Evolutionary conservation across 2,329 filamentous ascomycete species (phyloP).

Genomic region (Paraphaeosphaeria minitans): DNA sequence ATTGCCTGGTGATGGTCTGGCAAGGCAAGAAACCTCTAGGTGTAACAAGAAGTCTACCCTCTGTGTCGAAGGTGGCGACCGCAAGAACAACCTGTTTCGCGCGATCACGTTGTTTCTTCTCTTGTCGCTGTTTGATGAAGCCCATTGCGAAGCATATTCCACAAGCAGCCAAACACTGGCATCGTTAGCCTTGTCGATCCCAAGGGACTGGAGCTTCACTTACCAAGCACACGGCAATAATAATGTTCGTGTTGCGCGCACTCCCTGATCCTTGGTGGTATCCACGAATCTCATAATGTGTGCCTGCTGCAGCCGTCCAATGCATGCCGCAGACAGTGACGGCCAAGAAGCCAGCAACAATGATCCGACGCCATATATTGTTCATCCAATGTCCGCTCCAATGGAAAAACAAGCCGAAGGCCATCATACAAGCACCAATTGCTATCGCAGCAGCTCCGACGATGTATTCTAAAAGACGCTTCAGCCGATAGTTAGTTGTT

Average conservation of each 20-base stretch:
- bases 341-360: constrained; percentile 71
- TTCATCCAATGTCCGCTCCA: constrained; percentile 77
- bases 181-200: constrained; percentile 66
- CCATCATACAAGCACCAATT: constrained; percentile 70
- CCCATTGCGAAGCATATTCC: constrained; percentile 42
- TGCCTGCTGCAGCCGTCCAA: constrained; percentile 78
- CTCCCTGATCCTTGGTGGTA: constrained; percentile 47
- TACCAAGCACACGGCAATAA: constrained; percentile 74
- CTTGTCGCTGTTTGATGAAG: constrained; percentile 46
- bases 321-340: constrained; percentile 85
- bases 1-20: constrained; percentile 75
- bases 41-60: constrained; percentile 70
- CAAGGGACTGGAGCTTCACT: constrained; percentile 61
- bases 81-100: constrained; percentile 62
- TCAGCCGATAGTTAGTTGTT: constrained; percentile 74
- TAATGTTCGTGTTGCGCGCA: constrained; percentile 67
- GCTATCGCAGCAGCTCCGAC: constrained; percentile 74
- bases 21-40: constrained; percentile 72
- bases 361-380: constrained; percentile 73
- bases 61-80: constrained; percentile 69
- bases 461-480: constrained; percentile 65
- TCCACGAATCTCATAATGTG: constrained; percentile 64
- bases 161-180: constrained; percentile 49
- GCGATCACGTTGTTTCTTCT: constrained; percentile 49
- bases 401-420: constrained; percentile 77